phyloP scores from a whole-genome alignment of 257 asterid species.

The Jacaranda mimosifolia region DNA sequence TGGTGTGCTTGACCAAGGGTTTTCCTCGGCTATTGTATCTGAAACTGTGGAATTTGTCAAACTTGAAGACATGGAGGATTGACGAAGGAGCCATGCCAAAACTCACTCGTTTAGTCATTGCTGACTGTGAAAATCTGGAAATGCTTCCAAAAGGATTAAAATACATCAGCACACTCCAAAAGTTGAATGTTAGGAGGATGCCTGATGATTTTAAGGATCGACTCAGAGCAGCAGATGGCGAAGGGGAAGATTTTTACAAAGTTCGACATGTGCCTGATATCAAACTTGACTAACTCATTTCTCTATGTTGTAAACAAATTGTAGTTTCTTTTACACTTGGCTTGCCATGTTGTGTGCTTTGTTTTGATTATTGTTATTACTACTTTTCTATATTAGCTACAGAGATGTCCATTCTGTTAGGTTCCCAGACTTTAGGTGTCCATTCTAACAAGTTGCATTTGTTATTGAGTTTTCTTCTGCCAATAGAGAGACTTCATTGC shows the following conservation, averaged over 20 bases:
- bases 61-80: constrained; percentile 44
- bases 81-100: constrained; percentile 49
- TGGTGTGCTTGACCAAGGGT: constrained; percentile 46
- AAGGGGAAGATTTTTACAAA: constrained; percentile 48
- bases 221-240: constrained; percentile 36
- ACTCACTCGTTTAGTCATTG: constrained; percentile 45
- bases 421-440: not conserved
- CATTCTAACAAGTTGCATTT: too few species aligned
- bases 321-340: not conserved
- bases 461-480: not conserved
- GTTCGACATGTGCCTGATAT: constrained; percentile 46
- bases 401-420: not conserved
- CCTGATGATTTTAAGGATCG: constrained; percentile 43
- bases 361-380: not conserved
- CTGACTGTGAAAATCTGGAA: constrained; percentile 42
- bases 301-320: not conserved
- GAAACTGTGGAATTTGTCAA: constrained; percentile 42
- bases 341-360: not conserved
- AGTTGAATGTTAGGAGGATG: constrained; percentile 50
- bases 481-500: not conserved
- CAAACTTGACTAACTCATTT: constrained; percentile 45
- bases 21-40: constrained; percentile 51
- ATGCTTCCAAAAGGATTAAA: constrained; percentile 50
- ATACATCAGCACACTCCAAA: constrained; percentile 42
- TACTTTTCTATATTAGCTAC: not conserved